These are phyloP conservation scores for Penicillium sp. DNA, from an alignment of 2,329 filamentous ascomycete species.

Conservation along the genomic window DNA sequence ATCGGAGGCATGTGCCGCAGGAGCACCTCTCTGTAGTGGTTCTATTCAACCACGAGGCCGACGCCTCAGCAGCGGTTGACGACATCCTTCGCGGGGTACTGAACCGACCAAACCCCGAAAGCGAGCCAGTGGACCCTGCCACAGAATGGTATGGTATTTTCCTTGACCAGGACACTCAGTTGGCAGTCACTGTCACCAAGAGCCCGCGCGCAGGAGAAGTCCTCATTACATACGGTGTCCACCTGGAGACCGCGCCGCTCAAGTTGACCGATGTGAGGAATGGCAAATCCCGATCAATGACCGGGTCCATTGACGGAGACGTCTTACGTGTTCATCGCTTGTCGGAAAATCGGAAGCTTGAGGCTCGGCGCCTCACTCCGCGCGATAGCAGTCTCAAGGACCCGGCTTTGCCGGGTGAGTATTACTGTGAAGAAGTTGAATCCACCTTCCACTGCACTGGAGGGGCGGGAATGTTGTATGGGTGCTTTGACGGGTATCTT, in stretches of 20 bases:
- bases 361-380: conserved; percentile 25
- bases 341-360: conserved; percentile 33
- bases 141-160: conserved; percentile 40
- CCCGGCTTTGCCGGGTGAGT: conserved; percentile 31
- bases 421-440: conserved; percentile 40
- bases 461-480: conserved; percentile 44
- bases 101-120: conserved; percentile 17
- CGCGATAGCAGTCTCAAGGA: conserved; percentile 14
- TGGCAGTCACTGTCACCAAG: conserved; percentile 34
- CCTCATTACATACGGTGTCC: conserved; percentile 33
- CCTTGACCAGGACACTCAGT: conserved; percentile 41
- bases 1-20: conserved; percentile 38
- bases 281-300: conserved; percentile 26
- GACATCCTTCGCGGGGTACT: conserved; percentile 37
- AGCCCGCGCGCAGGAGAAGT: conserved; percentile 31
- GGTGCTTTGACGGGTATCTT: conserved; percentile 46
- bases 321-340: conserved; percentile 29
- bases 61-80: conserved; percentile 29
- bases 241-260: conserved; percentile 28
- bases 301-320: conserved; percentile 35
- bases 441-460: conserved; percentile 42
- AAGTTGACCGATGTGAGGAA: conserved; percentile 14
- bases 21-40: conserved; percentile 44
- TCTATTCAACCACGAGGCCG: conserved; percentile 45
- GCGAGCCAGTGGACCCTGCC: conserved; percentile 12